Percentiles rank a stretch among this genome's conserved stretches.
Evolutionary conservation across 2,329 filamentous ascomycete genomes (phyloP).

Genomic region (Penicillium paneum): DNA sequence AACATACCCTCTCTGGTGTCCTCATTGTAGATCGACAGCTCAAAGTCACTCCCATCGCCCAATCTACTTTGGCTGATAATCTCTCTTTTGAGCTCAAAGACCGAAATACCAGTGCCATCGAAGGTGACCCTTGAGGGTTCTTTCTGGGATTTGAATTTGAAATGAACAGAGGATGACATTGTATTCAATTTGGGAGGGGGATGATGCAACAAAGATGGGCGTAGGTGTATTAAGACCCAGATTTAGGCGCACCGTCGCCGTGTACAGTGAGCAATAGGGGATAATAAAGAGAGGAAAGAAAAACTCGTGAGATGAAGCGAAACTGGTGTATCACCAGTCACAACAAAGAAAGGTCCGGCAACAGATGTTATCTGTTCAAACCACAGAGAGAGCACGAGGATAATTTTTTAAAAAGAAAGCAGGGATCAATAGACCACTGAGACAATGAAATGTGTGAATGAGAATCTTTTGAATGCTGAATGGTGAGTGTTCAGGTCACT

Average conservation of each 20-base stretch:
- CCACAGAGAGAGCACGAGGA: slow-evolving; percentile 1
- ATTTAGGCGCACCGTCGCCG: slow-evolving; percentile 24
- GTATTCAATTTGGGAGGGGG: slow-evolving; percentile 41
- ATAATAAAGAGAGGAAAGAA: slow-evolving; percentile 15
- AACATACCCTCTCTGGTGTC: slow-evolving; percentile 82
- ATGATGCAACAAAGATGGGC: slow-evolving; percentile 25
- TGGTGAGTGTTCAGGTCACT: slow-evolving; percentile 28
- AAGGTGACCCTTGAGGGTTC: slow-evolving; percentile 93
- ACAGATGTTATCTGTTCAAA: slow-evolving; percentile 3
- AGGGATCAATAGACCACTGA: slow-evolving; percentile 25
- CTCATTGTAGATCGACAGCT: slow-evolving; percentile 89
- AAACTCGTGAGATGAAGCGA: not conserved
- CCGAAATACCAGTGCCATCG: slow-evolving; percentile 94
- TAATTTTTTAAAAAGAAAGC: slow-evolving; percentile 14
- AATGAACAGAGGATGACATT: slow-evolving; percentile 97
- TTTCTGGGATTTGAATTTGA: slow-evolving; percentile 99
- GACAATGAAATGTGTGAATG: slow-evolving; percentile 27
- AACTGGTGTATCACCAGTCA: not conserved
- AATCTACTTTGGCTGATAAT: slow-evolving; percentile 93
- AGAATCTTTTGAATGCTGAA: slow-evolving; percentile 28
- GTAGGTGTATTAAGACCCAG: slow-evolving; percentile 30
- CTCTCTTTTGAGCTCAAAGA: slow-evolving; percentile 97
- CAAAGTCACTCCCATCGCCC: slow-evolving; percentile 93
- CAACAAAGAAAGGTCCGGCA: not conserved
- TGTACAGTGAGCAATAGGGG: slow-evolving; percentile 27